Evolutionary conservation across 1,284 basidiomycete species (phyloP).

Genomic region (Erythrobasidium hasegawianum): DNA sequence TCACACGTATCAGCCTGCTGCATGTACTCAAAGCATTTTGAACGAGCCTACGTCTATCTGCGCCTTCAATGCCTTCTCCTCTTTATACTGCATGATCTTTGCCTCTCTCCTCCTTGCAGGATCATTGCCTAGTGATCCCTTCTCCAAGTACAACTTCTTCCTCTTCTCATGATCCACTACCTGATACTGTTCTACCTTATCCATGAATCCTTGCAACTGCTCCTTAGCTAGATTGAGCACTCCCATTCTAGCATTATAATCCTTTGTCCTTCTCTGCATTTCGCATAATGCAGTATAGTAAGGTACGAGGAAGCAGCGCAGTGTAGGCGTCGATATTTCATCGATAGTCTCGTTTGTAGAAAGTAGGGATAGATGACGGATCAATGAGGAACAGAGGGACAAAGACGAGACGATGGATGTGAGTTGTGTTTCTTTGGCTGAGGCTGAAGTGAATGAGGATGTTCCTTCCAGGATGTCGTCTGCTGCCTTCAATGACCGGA

Average conservation of each 20-base stretch:
- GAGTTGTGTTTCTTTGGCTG: slow-evolving; percentile 3
- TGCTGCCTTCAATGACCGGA: neutral
- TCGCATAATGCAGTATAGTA: slow-evolving; percentile 71
- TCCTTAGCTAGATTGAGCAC: slow-evolving; percentile 63
- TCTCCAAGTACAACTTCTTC: slow-evolving; percentile 39
- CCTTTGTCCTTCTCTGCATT: slow-evolving; percentile 60
- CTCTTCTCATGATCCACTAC: slow-evolving; percentile 65
- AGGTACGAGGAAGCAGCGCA: slow-evolving; percentile 74
- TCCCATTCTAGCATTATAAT: slow-evolving; percentile 59
- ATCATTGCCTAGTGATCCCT: slow-evolving; percentile 52
- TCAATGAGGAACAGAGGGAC: slow-evolving; percentile 41
- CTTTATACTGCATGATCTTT: slow-evolving; percentile 81
- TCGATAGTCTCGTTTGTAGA: slow-evolving; percentile 79
- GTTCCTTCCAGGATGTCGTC: neutral
- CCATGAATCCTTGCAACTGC: slow-evolving; percentile 59
- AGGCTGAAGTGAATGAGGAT: neutral
- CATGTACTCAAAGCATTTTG: no score
- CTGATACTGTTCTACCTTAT: slow-evolving; percentile 62
- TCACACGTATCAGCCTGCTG: no score
- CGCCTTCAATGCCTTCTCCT: slow-evolving; percentile 59
- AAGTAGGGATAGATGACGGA: slow-evolving; percentile 63
- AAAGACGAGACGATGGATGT: slow-evolving; percentile 16
- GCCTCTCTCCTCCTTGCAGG: slow-evolving; percentile 69
- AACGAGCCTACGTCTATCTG: slow-evolving; percentile 61
- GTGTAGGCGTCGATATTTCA: slow-evolving; percentile 74